Base-by-base conservation (phyloP, 1,139 yeast species). In the Yamadazyma diddensiae region DNA sequence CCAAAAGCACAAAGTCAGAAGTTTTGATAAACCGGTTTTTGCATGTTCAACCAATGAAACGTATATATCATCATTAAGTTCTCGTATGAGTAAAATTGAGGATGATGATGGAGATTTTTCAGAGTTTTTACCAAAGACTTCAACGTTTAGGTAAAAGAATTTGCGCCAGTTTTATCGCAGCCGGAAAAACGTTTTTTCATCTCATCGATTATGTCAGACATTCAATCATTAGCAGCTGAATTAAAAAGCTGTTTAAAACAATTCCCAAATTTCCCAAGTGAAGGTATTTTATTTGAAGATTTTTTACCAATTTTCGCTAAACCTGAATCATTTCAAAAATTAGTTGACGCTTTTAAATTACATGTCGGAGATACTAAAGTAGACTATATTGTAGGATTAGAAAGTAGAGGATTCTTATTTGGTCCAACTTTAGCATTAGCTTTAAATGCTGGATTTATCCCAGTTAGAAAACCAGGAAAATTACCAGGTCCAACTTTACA, bases 341-440 rank as follows among this genome's bases (percentile, higher is more conserved):
- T 92, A 45, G 67, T 92, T 28, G 78, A 77, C 46, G 95, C 95
- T 13, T 84, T 90, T 66, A 79, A 82, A 62, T 57, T 78, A 41
- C 94, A 85, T 53, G 57, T 92, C 42, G 79, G 78, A 36, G 74
- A 73, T 43, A 62, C 65, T 37, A 80, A 85, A 50, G 77, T 90
- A 39, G 97, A 92, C 54, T 92, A 83, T 54, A 74, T 92, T 44
- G 88, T 92, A 34, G 99, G 97, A 26, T 74, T 94, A 46, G 99
- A 92, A 62, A 86, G 97, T 35, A 82, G 99, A 61, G 99, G 99
- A 1, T 92, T 92, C 59, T 70, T 92, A 41, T 92, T 92, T 50
- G 99, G 97, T 8, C 98, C 99, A 30, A 70, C 97, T 24, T 71
- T 92, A 47, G 98, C 98, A 6, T 73, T 92, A 45, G 92, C 87